Base-by-base conservation (phyloP, 352 stramenopile species). In the Aphanomyces astaci region DNA sequence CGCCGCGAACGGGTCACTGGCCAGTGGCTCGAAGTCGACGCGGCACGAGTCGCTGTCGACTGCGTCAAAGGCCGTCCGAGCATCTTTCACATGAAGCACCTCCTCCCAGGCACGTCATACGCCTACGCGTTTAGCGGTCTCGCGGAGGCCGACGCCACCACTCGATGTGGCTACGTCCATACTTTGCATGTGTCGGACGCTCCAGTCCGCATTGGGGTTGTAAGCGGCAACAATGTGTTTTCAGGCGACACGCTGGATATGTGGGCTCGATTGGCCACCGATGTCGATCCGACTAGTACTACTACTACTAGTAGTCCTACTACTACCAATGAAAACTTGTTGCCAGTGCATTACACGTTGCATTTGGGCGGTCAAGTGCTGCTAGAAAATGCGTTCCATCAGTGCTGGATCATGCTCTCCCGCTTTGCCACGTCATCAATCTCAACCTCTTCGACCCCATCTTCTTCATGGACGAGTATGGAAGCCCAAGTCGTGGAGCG, bases 351-450 rank as follows among this genome's bases (percentile, higher is more conserved):
- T 13, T 62, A 82, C 5, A 73, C 92, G 4, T 24, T 93, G 13
- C 81, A 93, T 68, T 70, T 92, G 13, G 85, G 83, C 2, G 85
- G 83, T 0, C 85, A 93, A 66, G 82, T 93, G 1, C 69, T 69
- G 9, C 80, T 94, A 75, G 54, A 79, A 56, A 62, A 59, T n/a
- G 81, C 84, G 73, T 94, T 94, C 45, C 80, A 92, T 57, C 79
- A 86, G 55, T 79, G 75, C 1, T 88, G 77, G 60, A 63, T 78
- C 13, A 46, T 90, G n/a, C 66, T 94, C 22, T 63, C 89, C 43
- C 78, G 79, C 3, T 73, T 88, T 7, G 75, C 72, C n/a, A 72
- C 82, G 17, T 76, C 52, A 32, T 32, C 22, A n/a, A n/a, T n/a
- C n/a, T n/a, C n/a, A n/a, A n/a, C n/a, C 30, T 57, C 9, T n/a